Percentiles rank a stretch among this genome's conserved stretches.
Evolutionary conservation across 441 rosid species (phyloP).

Genomic region (Populus hybrid): DNA sequence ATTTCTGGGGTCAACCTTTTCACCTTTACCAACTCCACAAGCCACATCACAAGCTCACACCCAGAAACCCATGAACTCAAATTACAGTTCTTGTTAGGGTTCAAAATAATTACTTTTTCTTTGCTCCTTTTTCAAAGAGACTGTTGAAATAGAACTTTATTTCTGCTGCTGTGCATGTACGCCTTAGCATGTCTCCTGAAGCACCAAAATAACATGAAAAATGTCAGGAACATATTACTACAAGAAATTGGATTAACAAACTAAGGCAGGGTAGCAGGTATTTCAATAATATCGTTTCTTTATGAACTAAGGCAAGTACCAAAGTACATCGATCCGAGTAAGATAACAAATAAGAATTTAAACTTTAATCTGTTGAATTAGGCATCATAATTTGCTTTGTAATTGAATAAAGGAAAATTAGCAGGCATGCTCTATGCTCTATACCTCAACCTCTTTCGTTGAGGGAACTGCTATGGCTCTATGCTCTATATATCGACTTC

Average conservation of each 20-base stretch:
- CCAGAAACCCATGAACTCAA: slow-evolving; percentile 81
- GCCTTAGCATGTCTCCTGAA: slow-evolving; percentile 63
- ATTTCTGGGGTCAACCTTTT: slow-evolving; percentile 52
- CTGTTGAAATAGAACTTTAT: slow-evolving; percentile 59
- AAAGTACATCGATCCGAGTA: background rate
- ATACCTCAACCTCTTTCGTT: background rate
- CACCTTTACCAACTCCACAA: slow-evolving; percentile 46
- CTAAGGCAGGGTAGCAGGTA: background rate
- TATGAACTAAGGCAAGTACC: background rate
- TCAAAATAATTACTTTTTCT: slow-evolving; percentile 46
- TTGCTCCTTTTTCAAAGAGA: slow-evolving; percentile 39
- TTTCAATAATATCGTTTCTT: too few relatives aligned
- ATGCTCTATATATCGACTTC: too few relatives aligned
- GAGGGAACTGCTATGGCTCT: background rate
- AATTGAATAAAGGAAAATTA: background rate
- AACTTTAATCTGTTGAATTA: background rate
- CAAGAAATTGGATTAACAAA: background rate
- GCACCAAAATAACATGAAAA: slow-evolving; percentile 9
- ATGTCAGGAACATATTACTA: background rate
- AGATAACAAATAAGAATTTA: background rate
- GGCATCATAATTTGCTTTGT: background rate
- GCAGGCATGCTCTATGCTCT: background rate
- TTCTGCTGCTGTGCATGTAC: slow-evolving; percentile 39
- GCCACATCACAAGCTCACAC: slow-evolving; percentile 98
- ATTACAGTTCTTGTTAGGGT: slow-evolving; percentile 92